Base-by-base conservation (phyloP, 2,329 filamentous ascomycete genomes). In the Fusarium protoensiforme region DNA sequence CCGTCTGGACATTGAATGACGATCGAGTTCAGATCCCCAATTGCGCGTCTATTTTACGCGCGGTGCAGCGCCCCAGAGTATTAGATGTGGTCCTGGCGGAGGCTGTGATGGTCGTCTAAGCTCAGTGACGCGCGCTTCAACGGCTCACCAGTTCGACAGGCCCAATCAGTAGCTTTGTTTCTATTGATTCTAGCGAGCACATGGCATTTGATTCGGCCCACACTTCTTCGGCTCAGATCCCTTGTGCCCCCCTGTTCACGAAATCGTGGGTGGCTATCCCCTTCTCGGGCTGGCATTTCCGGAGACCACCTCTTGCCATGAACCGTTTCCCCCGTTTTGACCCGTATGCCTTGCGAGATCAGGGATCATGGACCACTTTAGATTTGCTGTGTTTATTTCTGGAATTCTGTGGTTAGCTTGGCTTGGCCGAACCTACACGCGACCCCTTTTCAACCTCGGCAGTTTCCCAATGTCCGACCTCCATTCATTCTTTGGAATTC, bases 31-130 rank as follows among this genome's bases (percentile, higher is more conserved):
- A 10, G 33, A 27, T 57, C 7, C 16, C 27, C 31, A 11, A 56
- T 3, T n/a, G 22, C 31, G 54, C 54, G 54, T 57, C 54, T 57
- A 57, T 33, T 57, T 57, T 27, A 57, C 33, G 33, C 54, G 54
- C 54, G 54, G 22, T 57, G n/a, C 51, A 54, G 31, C n/a, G 51
- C 51, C 51, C 51, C 51, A 24, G 35, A 38, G 54, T 57, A 38
- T 57, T 57, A 57, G 54, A 38, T 57, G 54, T 57, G 54, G 54
- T 35, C 54, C 54, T 38, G 20, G 54, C 54, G 54, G 54, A 57
- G 54, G 54, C 54, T 38, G 53, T 57, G 54, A 18, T 27, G 22
- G 9, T 31, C 18, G 56, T 59, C 56, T 59, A 59, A 59, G 56
- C 56, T 38, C 35, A 31, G 56, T 39, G 56, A 59, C 56, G 56